These are phyloP conservation scores for Talaromyces adpressus DNA, from an alignment of 495 filamentous ascomycete species.

Conservation along the genomic window DNA sequence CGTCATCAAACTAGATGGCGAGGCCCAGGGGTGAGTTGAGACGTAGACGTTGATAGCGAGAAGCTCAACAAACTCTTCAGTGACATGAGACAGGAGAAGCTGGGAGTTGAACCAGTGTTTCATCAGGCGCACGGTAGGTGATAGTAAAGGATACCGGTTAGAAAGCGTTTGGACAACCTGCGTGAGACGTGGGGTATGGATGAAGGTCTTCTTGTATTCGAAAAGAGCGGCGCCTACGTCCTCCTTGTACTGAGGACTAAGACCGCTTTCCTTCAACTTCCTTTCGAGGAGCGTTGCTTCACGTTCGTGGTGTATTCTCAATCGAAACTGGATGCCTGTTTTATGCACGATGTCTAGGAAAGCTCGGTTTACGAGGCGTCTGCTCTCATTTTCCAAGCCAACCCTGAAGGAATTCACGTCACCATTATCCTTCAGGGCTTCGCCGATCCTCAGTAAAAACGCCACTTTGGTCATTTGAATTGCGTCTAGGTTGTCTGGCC, in stretches of 20 bases:
- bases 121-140: constrained; percentile 75
- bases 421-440: constrained; percentile 53
- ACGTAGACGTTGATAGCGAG: constrained; percentile 67
- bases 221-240: constrained; percentile 61
- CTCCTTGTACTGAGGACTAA: constrained; percentile 54
- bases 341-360: constrained; percentile 76
- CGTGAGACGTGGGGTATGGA: constrained; percentile 68
- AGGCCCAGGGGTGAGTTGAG: constrained; percentile 73
- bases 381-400: constrained; percentile 70
- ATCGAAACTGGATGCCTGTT: constrained; percentile 52
- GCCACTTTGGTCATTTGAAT: constrained; percentile 93
- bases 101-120: constrained; percentile 89
- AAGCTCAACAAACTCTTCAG: constrained; percentile 77
- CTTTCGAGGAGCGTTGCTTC: constrained; percentile 77
- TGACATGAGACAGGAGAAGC: constrained; percentile 67
- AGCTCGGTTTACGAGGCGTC: constrained; percentile 63
- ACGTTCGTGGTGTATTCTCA: constrained; percentile 64
- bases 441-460: constrained; percentile 76
- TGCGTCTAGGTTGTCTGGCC: constrained; percentile 84
- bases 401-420: constrained; percentile 50
- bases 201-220: constrained; percentile 61
- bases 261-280: constrained; percentile 62
- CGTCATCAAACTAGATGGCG: constrained; percentile 69
- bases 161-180: constrained; percentile 71
- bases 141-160: constrained; percentile 74